Base-by-base conservation (phyloP, 2,329 filamentous ascomycete genomes). In the Thielaviopsis euricoi region DNA sequence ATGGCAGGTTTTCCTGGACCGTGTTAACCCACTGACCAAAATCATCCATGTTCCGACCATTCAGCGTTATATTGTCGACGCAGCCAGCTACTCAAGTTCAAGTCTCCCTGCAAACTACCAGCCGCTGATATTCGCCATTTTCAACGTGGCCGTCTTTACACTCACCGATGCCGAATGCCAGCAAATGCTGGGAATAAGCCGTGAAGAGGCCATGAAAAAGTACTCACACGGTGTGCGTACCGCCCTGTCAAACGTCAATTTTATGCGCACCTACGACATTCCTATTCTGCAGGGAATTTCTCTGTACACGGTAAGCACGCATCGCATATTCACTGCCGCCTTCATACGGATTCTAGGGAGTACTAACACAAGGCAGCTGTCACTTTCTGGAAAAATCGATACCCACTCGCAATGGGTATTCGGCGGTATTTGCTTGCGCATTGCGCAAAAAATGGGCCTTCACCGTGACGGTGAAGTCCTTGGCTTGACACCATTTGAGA, bases 21-120 rank as follows among this genome's bases (percentile, higher is more conserved):
- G 87, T 61, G 81, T 90, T 58, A 86, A 90, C 64, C 86, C 86
- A 0, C 67, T 89, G 52, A 80, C 81, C 63, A 90, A 89, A 66
- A 71, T 80, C 52, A 81, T 88, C 23, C 87, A 91, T 65, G 77
- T 84, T 1, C 86, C 86, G 0, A 82, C 82, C 0, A 68, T 88
- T 3, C 82, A 89, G 64, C 76, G 78, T 1, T 76, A 78, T 52
- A 72, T 89, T 7, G 75, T 85, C 43, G 78, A 86, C 59, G 82
- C 83, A 1, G 78, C 76, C 1, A 76, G 80, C 61, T 71, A 83
- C 21, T 70, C 71, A 13, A 58, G 59, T n/a, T 17, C 56, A 23
- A 74, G 73, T 49, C 68, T 87, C 1, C 76, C 76, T 0, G 73
- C 77, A 48, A 79, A 79, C 57, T 69, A 80, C 23, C 81, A 85